phyloP scores from a whole-genome alignment of 257 asterid species.

The Nicotiana tabacum region DNA sequence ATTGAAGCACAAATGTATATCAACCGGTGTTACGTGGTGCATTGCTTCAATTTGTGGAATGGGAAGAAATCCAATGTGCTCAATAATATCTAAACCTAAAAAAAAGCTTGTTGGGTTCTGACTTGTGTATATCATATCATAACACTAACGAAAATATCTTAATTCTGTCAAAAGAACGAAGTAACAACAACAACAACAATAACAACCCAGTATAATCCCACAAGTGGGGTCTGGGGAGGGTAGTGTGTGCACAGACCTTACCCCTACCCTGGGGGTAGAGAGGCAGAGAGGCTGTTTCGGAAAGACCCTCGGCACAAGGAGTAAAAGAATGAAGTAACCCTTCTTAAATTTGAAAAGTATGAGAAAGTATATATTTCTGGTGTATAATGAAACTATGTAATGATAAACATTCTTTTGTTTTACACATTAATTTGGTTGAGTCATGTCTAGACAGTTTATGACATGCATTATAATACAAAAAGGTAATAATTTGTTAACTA shows the following conservation, averaged over 20 bases:
- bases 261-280: too few relatives aligned
- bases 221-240: too few relatives aligned
- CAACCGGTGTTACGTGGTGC: background rate
- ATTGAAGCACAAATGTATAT: background rate
- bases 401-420: background rate
- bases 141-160: background rate
- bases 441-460: background rate
- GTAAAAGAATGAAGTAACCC: background rate
- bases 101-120: background rate
- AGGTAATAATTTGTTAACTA: background rate
- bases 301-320: too few relatives aligned
- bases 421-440: background rate
- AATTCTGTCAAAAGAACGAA: background rate
- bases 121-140: background rate
- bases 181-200: background rate
- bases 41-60: background rate
- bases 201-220: too few relatives aligned
- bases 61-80: background rate
- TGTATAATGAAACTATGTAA: background rate
- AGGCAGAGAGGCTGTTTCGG: too few relatives aligned
- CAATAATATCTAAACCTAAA: background rate
- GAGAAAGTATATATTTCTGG: background rate
- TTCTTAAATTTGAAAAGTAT: background rate
- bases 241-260: too few relatives aligned
- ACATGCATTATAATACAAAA: background rate